phyloP scores from a whole-genome alignment of 2,329 filamentous ascomycete genomes.

The Dothideomycetes sp. region DNA sequence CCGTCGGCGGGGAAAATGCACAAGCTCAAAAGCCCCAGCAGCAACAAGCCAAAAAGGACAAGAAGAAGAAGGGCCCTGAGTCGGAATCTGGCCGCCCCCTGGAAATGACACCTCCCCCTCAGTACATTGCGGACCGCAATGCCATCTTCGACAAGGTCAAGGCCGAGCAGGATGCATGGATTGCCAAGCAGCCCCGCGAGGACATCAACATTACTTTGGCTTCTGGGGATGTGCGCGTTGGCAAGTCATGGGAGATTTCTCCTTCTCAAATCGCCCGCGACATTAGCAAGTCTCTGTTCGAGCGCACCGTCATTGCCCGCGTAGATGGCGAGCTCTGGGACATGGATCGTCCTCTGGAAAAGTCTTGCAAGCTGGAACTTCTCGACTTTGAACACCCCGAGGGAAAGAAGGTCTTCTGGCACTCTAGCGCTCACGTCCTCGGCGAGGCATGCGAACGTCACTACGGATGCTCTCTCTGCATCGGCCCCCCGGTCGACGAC shows the following conservation, averaged over 20 bases:
- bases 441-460: constrained; percentile 86
- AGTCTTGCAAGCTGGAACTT: constrained; percentile 73
- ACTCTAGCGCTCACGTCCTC: constrained; percentile 90
- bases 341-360: constrained; percentile 78
- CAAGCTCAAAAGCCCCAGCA: constrained; percentile 16
- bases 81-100: constrained; percentile 29
- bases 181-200: constrained; percentile 58
- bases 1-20: constrained; percentile 28
- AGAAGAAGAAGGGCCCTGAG: constrained; percentile 32
- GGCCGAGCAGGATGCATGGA: constrained; percentile 68
- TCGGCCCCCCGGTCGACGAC: constrained; percentile 82
- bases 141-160: constrained; percentile 82
- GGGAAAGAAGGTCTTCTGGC: constrained; percentile 96
- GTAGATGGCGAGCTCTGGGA: constrained; percentile 88
- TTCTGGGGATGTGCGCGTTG: constrained; percentile 59
- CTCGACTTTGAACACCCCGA: constrained; percentile 66
- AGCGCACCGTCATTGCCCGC: constrained; percentile 76
- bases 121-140: constrained; percentile 74
- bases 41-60: constrained; percentile 38
- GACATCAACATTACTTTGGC: constrained; percentile 63
- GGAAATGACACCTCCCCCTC: constrained; percentile 46
- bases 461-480: constrained; percentile 85
- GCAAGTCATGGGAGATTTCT: constrained; percentile 84
- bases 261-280: constrained; percentile 65
- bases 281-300: constrained; percentile 76